Percentiles rank a stretch among this genome's conserved stretches.
phyloP scores from a whole-genome alignment of 2,329 filamentous ascomycete species.

The Diaporthe aspalathi region DNA sequence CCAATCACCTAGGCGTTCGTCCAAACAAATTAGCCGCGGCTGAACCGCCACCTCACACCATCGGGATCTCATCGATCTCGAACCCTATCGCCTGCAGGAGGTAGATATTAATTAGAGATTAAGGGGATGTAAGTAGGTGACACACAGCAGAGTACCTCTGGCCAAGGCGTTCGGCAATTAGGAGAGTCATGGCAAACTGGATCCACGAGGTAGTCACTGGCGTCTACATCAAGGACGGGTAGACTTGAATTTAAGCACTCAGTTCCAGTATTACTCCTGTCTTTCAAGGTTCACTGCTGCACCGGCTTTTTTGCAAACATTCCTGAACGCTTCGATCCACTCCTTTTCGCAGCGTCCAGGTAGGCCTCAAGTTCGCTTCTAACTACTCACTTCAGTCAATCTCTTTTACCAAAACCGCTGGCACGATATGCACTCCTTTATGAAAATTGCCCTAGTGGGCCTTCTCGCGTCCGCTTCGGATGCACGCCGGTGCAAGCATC shows the following conservation, averaged over 20 bases:
- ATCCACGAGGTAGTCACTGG: not conserved
- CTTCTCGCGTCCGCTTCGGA: slow-evolving; percentile 7
- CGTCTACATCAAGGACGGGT: not conserved
- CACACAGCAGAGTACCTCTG: slow-evolving; percentile 3
- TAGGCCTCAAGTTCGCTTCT: slow-evolving; percentile 26
- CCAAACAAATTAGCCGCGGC: slow-evolving; percentile 26
- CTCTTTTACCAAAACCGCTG: slow-evolving; percentile 12
- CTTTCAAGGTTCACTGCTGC: not conserved
- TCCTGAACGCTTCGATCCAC: slow-evolving; percentile 16
- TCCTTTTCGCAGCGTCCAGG: slow-evolving; percentile 12
- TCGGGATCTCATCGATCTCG: slow-evolving; percentile 30
- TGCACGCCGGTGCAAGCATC: slow-evolving; percentile 32
- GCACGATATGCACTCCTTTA: slow-evolving; percentile 22
- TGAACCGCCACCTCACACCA: slow-evolving; percentile 20
- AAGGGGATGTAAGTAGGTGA: slow-evolving; percentile 23
- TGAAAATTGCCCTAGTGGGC: slow-evolving; percentile 29
- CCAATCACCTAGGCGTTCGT: slow-evolving; percentile 30
- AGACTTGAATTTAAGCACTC: slow-evolving; percentile 19
- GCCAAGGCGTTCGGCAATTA: slow-evolving; percentile 23
- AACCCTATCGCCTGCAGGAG: slow-evolving; percentile 10
- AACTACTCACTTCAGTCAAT: slow-evolving; percentile 31
- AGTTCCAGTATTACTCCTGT: not conserved
- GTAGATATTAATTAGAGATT: slow-evolving; percentile 31
- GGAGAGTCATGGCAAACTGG: slow-evolving; percentile 11
- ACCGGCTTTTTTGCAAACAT: not conserved